Evolutionary conservation across 169 alveolate species (phyloP).

Genomic region (Eimeria sp.): DNA sequence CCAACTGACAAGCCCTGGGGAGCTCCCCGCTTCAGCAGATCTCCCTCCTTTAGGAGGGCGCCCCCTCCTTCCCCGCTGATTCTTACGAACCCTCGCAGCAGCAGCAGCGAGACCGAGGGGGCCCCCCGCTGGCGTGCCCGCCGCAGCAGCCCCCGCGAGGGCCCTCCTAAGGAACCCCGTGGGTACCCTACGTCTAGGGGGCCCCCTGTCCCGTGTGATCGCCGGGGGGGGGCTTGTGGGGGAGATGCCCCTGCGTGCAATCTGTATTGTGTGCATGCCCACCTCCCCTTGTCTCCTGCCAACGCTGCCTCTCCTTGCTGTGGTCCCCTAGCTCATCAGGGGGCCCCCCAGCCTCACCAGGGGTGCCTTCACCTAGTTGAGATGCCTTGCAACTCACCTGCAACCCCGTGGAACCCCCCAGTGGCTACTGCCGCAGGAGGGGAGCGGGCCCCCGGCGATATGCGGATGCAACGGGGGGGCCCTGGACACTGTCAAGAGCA

Average conservation of each 20-base stretch:
- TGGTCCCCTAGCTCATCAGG: conserved; percentile 14
- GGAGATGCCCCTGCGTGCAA: background rate
- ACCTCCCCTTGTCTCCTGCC: conserved; percentile 18
- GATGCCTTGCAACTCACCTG: conserved; percentile 6
- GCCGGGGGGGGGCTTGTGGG: background rate
- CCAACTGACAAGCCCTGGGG: conserved; percentile 1
- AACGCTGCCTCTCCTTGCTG: conserved; percentile 14
- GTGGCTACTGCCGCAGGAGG: background rate
- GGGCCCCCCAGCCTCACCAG: conserved; percentile 35
- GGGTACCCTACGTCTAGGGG: background rate
- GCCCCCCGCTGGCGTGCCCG: background rate
- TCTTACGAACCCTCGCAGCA: background rate
- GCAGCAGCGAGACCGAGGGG: background rate
- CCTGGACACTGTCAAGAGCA: background rate
- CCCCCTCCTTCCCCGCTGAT: background rate
- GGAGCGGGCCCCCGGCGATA: background rate
- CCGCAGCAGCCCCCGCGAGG: conserved; percentile 4
- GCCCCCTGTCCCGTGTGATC: background rate
- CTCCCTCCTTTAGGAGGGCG: background rate
- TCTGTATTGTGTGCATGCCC: conserved; percentile 51
- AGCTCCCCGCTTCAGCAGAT: conserved; percentile 1
- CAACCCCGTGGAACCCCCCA: background rate
- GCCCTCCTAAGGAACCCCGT: background rate
- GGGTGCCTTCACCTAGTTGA: background rate
- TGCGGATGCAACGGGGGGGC: background rate